Evolutionary conservation across 306 rosid species (phyloP), one percentile per base, ranked within the genome.

Genomic region (Lathyrus aphaca): DNA sequence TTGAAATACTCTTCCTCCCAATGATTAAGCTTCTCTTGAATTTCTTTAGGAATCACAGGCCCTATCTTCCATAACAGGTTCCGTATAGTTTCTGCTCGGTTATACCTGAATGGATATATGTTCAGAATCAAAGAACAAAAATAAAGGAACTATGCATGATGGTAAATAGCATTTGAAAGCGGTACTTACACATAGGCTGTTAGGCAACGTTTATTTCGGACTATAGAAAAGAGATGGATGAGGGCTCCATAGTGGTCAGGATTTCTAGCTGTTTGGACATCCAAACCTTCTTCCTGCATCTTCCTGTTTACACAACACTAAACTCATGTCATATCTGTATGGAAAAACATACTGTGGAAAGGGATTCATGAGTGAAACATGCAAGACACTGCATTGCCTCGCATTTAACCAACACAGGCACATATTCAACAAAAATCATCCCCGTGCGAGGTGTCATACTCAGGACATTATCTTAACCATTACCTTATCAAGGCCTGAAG

Each of bases 1-100:
- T 79, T 87, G 72, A 87, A 87, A 82, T 91, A 87, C 70, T 81
- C 92, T 82, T 81, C 79, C 87, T 94, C 92, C 9, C 71, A 32
- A 68, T 90, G 86, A 80, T 83, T 74, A 73, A 94, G 86, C 86
- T 81, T 90, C 83, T 81, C 96, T 79, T 78, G 81, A 68, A 91
- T 78, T 84, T 87, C 92, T 77, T 77, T 79, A 60, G 92, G 98
- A 78, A 88, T 86, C 66, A 78, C 81, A 1, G 77, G 74, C 61
- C 97, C 97, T 50, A 90, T 82, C 83, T 94, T 90, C 97, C 98
- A 94, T 38, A 83, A 70, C 80, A 90, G 75, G 79, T 77, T 84
- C 30, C 75, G 79, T 71, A 84, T 71, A 68, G 77, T 80, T 64
- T 90, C 95, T 30, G 92, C 92, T 72, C 95, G 86, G 75, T 77